Base-by-base conservation (phyloP, 768 basidiomycete species). In the Leucocoprinus sp. region DNA sequence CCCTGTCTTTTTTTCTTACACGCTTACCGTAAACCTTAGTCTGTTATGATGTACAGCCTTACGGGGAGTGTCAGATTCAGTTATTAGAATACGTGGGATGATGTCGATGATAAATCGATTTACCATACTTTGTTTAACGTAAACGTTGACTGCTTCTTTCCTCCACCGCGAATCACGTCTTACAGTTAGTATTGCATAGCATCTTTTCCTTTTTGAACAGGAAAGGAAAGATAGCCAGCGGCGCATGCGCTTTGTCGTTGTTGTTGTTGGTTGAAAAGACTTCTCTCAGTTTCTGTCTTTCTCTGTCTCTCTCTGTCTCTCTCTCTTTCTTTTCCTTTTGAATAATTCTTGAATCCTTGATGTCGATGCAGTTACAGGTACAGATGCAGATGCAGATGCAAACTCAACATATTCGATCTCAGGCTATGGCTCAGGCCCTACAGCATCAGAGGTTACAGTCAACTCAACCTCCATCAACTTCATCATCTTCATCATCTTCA, bases 341-440 rank as follows among this genome's bases (percentile, higher is more conserved):
- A 8, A 21, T 21, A 8, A 26, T 11, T 23, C 23, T 29, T n/a
- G n/a, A n/a, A n/a, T n/a, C n/a, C n/a, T n/a, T n/a, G n/a, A n/a
- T n/a, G n/a, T n/a, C n/a, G n/a, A n/a, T n/a, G n/a, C n/a, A n/a
- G n/a, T n/a, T n/a, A n/a, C n/a, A n/a, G n/a, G n/a, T n/a, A n/a
- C n/a, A n/a, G n/a, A n/a, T n/a, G 31, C n/a, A 34, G 22, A 57
- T 57, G 50, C 50, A 50, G 34, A 40, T 33, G 21, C 50, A 39
- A 26, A 26, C 35, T 27, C 45, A 31, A 19, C 27, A 17, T 17
- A n/a, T 41, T 18, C 27, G 19, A 22, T 33, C 33, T 23, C 23
- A 43, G 31, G 42, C 19, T 11, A 17, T 9, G 11, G 8, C 18
- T 27, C 43, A 19, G 39, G 45, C 40, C 9, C 31, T 11, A 4